phyloP scores from a whole-genome alignment of 495 filamentous ascomycete genomes.

The Hypoxylon subgilvum region DNA sequence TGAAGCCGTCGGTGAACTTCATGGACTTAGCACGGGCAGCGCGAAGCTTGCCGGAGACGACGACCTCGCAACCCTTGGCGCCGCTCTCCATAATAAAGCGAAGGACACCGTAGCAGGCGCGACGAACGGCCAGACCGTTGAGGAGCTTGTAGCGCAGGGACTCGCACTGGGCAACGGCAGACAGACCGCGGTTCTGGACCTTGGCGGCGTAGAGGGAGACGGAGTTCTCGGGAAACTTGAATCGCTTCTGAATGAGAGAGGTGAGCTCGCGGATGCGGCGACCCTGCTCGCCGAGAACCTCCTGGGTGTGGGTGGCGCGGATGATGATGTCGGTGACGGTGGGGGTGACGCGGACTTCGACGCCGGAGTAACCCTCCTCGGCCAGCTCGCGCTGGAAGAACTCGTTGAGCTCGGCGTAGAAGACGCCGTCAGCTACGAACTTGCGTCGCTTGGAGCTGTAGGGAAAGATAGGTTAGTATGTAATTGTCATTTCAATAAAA shows the following conservation, averaged over 20 bases:
- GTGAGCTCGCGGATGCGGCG: constrained; percentile 99
- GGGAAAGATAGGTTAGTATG: constrained; percentile 21
- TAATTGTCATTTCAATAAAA: background rate
- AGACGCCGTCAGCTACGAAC: constrained; percentile 99
- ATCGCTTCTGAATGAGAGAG: constrained; percentile 99
- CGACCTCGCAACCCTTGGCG: constrained; percentile 99
- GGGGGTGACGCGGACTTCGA: constrained; percentile 99
- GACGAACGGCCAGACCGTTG: constrained; percentile 95
- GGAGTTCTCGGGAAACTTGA: constrained; percentile 99
- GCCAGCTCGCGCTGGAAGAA: constrained; percentile 99
- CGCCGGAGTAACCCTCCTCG: constrained; percentile 99
- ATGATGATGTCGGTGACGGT: constrained; percentile 99
- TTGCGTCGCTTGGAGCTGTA: constrained; percentile 95
- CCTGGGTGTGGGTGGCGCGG: constrained; percentile 99
- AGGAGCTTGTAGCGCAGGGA: constrained; percentile 99
- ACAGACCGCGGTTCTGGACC: constrained; percentile 99
- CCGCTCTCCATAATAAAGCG: constrained; percentile 99
- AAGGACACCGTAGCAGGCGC: constrained; percentile 99
- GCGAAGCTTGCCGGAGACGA: constrained; percentile 97
- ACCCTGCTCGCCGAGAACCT: constrained; percentile 99
- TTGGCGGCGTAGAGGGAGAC: constrained; percentile 99
- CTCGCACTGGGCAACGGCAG: constrained; percentile 99
- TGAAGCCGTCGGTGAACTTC: constrained; percentile 99
- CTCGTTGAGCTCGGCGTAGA: constrained; percentile 99
- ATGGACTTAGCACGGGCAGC: constrained; percentile 99